Evolutionary conservation across 257 asterid species (phyloP), one percentile per base, ranked within the genome.

Genomic region (Mentha longifolia): DNA sequence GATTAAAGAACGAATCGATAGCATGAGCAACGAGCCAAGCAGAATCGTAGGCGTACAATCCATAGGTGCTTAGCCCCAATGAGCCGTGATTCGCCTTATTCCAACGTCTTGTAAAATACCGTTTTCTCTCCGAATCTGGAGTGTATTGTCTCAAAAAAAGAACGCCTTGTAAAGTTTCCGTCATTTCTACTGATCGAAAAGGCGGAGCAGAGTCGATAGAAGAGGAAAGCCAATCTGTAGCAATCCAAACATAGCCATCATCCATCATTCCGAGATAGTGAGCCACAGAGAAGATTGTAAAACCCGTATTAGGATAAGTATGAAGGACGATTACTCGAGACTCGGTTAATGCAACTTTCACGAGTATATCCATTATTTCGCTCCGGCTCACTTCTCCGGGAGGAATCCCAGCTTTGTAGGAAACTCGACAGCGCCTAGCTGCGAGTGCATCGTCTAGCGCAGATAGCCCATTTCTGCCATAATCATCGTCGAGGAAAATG

Each of bases 1-100:
- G 85, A 54, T 77, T 22, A 10, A 92, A 67, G 71, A 89, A 92
- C 1, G 90, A 71, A 70, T 92, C 84, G 9, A 95, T 77, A 47
- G 99, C 99, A 70, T 72, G 90, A 61, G 99, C 98, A n/a, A 78
- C 62, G 71, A 89, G 41, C 98, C 98, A 89, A 77, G 89, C 94
- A 0, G 94, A 82, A 63, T 95, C 99, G 49, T 95, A 95, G 51
- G 98, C 93, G 57, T 87, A 80, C 28, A 92, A 83, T 10, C 88
- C 98, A 25, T 91, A 92, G 12, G 95, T 61, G 84, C 81, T 88
- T 52, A 92, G 80, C 71, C 97, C 89, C 47, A 85, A 35, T 15
- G 87, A 75, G 37, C 92, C 93, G 22, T 76, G 76, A 0, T 85
- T 85, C 81, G 85, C 52, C 9, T 78, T 78, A 35, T 83, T 85